Conservation (phyloP, 352 stramenopile species). For the Phytophthora foliorum region DNA sequence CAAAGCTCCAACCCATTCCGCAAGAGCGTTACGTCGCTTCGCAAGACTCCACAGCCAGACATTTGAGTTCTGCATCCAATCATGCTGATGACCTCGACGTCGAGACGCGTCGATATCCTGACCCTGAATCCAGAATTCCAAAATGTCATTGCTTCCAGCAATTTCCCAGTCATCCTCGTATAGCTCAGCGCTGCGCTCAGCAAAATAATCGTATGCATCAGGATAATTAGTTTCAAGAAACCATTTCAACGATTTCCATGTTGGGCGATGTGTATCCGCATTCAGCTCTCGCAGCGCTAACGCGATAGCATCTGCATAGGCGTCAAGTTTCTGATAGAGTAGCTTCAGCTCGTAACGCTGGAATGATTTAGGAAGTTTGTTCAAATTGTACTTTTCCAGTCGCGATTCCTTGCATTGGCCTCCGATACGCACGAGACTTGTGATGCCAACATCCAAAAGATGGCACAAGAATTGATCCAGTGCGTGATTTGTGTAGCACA, state of each 20-base stretch:
- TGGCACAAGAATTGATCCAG: slow-evolving; percentile 93
- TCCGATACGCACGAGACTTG: slow-evolving; percentile 78
- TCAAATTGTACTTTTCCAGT: slow-evolving; percentile 52
- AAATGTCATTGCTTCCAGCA: slow-evolving; percentile 41
- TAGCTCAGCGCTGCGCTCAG: slow-evolving; percentile 29
- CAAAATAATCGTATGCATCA: slow-evolving; percentile 44
- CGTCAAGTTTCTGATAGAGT: slow-evolving; percentile 46
- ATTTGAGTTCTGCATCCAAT: slow-evolving; percentile 34
- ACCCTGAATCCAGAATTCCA: slow-evolving; percentile 55
- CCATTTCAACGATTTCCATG: slow-evolving; percentile 41
- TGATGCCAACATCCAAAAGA: slow-evolving; percentile 62
- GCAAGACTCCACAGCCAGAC: slow-evolving; percentile 44
- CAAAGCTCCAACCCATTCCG: slow-evolving; percentile 33
- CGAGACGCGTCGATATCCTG: slow-evolving; percentile 21
- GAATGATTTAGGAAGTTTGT: slow-evolving; percentile 33
- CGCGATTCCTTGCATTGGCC: slow-evolving; percentile 71
- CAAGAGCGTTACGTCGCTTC: slow-evolving; percentile 35
- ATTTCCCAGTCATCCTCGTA: slow-evolving; percentile 45
- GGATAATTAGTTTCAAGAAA: slow-evolving; percentile 46
- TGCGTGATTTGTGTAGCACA: slow-evolving; percentile 94
- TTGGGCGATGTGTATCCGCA: slow-evolving; percentile 24
- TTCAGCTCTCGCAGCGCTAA: slow-evolving; percentile 18
- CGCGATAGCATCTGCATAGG: slow-evolving; percentile 33
- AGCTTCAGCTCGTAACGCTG: slow-evolving; percentile 39
- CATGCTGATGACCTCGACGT: slow-evolving; percentile 1